These are phyloP conservation scores for Actinomortierella wolfii DNA, from an alignment of 371 early-diverging fungal species.

Conservation along the genomic window DNA sequence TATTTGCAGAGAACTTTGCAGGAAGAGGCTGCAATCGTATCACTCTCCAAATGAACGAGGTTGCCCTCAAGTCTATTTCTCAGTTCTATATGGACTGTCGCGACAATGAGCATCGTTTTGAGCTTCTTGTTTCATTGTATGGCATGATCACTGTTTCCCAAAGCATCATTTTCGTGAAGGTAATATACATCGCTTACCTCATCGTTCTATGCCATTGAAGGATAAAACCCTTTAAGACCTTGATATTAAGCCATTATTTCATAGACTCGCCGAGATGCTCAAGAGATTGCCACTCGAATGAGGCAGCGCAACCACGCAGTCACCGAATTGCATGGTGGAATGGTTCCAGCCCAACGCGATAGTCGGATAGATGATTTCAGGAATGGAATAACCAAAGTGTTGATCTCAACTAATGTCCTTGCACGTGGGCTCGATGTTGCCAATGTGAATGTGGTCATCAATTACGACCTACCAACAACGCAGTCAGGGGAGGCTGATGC, in stretches of 20 bases:
- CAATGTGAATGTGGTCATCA: slow-evolving; percentile 96
- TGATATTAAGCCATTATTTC: no score
- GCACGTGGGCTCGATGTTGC: slow-evolving; percentile 97
- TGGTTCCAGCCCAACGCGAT: slow-evolving; percentile 83
- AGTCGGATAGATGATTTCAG: slow-evolving; percentile 89
- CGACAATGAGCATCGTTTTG: slow-evolving; percentile 77
- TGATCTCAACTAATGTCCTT: slow-evolving; percentile 97
- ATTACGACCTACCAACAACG: slow-evolving; percentile 92
- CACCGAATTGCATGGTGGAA: slow-evolving; percentile 83
- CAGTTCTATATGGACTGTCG: slow-evolving; percentile 96
- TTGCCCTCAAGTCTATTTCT: slow-evolving; percentile 91
- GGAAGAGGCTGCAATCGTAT: slow-evolving; percentile 74
- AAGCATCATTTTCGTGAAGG: slow-evolving; percentile 95
- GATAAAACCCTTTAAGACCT: no score
- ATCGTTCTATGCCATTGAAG: no score
- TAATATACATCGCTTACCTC: no score
- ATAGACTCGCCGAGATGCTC: slow-evolving; percentile 79
- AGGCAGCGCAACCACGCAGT: slow-evolving; percentile 79
- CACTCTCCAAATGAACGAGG: slow-evolving; percentile 80
- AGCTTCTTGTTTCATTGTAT: slow-evolving; percentile 84
- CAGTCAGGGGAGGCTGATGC: slow-evolving; percentile 64
- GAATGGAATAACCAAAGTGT: slow-evolving; percentile 84
- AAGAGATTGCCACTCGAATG: slow-evolving; percentile 74
- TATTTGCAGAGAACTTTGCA: slow-evolving; percentile 78
- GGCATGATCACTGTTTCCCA: slow-evolving; percentile 92